Evolutionary conservation across 768 basidiomycete species (phyloP).

Genomic region (Exsudoporus frostii): DNA sequence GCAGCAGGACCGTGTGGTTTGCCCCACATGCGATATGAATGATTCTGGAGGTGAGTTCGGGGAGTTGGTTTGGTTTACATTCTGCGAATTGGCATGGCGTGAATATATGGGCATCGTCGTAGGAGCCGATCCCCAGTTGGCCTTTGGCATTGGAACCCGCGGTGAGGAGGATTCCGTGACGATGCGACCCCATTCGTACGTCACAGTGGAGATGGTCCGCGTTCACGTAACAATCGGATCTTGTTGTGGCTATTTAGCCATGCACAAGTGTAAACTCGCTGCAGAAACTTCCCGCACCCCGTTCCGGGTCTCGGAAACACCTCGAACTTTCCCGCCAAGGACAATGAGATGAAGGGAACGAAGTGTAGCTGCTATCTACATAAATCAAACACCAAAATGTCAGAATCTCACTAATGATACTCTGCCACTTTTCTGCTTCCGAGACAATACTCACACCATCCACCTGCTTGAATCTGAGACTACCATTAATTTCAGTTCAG

Average conservation of each 20-base stretch:
- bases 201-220: not conserved
- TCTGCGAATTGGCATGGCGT: constrained; percentile 35
- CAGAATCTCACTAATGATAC: too few species aligned
- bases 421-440: too few species aligned
- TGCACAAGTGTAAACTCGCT: too few species aligned
- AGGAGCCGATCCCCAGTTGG: constrained; percentile 41
- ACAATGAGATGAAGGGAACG: too few species aligned
- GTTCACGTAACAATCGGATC: not conserved
- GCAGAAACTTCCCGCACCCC: too few species aligned
- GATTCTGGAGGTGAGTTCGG: constrained; percentile 31
- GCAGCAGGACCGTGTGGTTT: constrained; percentile 73
- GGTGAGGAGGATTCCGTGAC: constrained; percentile 33
- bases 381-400: too few species aligned
- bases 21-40: constrained; percentile 64
- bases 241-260: not conserved
- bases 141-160: constrained; percentile 51
- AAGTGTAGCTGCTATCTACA: too few species aligned
- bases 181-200: constrained; percentile 1
- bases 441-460: too few species aligned
- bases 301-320: too few species aligned
- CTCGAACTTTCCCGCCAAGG: too few species aligned
- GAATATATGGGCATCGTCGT: constrained; percentile 41
- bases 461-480: too few species aligned
- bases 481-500: too few species aligned
- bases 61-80: constrained; percentile 22